Base-by-base conservation (phyloP, 257 asterid genomes). In the Cynanchum wilfordii region DNA sequence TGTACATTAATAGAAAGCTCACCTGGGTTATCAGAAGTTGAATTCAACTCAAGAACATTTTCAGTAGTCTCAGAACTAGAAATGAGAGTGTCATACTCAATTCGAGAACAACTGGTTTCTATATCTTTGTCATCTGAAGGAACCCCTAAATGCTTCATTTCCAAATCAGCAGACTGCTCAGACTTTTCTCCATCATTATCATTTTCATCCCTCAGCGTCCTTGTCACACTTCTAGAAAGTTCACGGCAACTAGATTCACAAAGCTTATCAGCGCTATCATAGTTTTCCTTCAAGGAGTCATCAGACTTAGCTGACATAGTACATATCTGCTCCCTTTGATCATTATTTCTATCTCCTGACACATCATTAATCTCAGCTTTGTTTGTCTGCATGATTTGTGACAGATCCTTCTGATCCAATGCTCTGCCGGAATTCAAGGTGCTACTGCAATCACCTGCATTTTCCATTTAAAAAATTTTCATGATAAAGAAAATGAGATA, bases 31-130 rank as follows among this genome's bases (percentile, higher is more conserved):
- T 70, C 66, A 16, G 1, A 9, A 30, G 10, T 16, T 2, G 24
- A 8, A 40, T 59, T 69, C 38, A 68, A 49, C 56, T 69, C 47
- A 58, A 49, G 19, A 68, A 67, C n/a, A 13, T 51, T 38, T 25
- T 9, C 11, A 10, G 36, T 33, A 24, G 10, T 56, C 63, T 10
- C 51, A 45, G n/a, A 19, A 24, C 62, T 47, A 47, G 69, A 25
- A 36, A n/a, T 20, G 33, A n/a, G 22, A 2, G 30, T 58, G 30
- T 57, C 1, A 33, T 38, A 29, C 22, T 33, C 38, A 57, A 45
- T 19, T 59, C 15, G 54, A 72, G 38, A 44, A 19, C 20, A 10
- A 24, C 5, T 22, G 45, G 40, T 12, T 44, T 67, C 57, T 55
- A 0, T 27, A 22, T 2, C 17, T 10, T 44, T 47, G 38, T 29